Conservation (phyloP, 805 yeast species). For the Barnettozyma vustinii region DNA sequence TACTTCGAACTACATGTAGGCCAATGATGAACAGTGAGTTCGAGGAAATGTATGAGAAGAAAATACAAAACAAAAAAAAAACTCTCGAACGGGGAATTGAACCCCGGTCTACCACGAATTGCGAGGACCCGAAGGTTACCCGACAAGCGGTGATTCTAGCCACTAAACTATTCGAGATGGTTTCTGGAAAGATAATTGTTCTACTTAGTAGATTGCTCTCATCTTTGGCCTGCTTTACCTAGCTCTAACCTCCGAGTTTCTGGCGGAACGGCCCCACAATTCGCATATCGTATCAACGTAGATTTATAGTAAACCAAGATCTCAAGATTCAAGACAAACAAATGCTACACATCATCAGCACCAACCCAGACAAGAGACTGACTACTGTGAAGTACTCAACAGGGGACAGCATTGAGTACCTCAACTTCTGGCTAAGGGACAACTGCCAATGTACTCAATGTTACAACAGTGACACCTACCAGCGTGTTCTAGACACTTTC, state of each 20-base stretch:
- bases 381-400: slow-evolving; percentile 1
- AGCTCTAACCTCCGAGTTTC: no score
- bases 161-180: background rate
- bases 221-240: no score
- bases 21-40: no score
- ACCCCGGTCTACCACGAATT: slow-evolving; percentile 1
- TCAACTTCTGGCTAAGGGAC: slow-evolving; percentile 60
- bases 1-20: no score
- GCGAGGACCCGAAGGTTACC: background rate
- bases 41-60: no score
- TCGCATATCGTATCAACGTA: background rate
- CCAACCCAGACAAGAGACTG: background rate
- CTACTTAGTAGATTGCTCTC: no score
- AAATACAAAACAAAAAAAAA: background rate
- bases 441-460: slow-evolving; percentile 54
- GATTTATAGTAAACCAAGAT: no score
- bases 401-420: slow-evolving; percentile 18
- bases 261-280: no score
- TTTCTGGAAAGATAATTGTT: no score
- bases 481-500: slow-evolving; percentile 52
- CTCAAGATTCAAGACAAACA: background rate
- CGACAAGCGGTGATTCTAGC: slow-evolving; percentile 1
- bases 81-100: slow-evolving; percentile 1
- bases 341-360: background rate
- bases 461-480: slow-evolving; percentile 51